Evolutionary conservation across 768 basidiomycete genomes (phyloP).

Genomic region (Melanogaster broomeanus): DNA sequence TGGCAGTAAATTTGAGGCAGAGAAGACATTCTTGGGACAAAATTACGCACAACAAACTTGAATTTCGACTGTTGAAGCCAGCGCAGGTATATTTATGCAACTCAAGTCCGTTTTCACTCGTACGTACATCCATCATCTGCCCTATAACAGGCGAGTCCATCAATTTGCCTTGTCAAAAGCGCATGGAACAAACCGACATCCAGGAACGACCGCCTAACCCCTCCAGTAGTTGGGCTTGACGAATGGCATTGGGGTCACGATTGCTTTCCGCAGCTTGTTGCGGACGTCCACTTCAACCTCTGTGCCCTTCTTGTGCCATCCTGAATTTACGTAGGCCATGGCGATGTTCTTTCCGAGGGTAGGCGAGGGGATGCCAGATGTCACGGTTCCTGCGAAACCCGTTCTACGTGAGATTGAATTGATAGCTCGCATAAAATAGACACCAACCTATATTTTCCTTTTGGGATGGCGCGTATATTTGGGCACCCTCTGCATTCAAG

Average conservation of each 20-base stretch:
- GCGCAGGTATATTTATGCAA: no score
- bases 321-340: constrained; percentile 87
- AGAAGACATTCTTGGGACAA: constrained; percentile 8
- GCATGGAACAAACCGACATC: background rate
- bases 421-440: constrained; percentile 3
- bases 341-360: constrained; percentile 89
- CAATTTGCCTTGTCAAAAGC: background rate
- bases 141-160: background rate
- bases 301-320: constrained; percentile 90
- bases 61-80: no score
- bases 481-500: constrained; percentile 65
- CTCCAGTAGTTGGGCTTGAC: constrained; percentile 80
- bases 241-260: constrained; percentile 87
- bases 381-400: constrained; percentile 60
- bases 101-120: no score
- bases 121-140: no score
- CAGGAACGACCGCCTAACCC: constrained; percentile 37
- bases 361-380: constrained; percentile 95
- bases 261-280: constrained; percentile 72
- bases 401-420: background rate
- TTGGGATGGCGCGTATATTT: constrained; percentile 59
- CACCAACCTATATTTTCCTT: constrained; percentile 62
- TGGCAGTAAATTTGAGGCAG: constrained; percentile 13
- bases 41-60: constrained; percentile 2
- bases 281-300: constrained; percentile 84